Conservation (phyloP, 345 rosid genomes). For the Diplotaxis tenuifolia region DNA sequence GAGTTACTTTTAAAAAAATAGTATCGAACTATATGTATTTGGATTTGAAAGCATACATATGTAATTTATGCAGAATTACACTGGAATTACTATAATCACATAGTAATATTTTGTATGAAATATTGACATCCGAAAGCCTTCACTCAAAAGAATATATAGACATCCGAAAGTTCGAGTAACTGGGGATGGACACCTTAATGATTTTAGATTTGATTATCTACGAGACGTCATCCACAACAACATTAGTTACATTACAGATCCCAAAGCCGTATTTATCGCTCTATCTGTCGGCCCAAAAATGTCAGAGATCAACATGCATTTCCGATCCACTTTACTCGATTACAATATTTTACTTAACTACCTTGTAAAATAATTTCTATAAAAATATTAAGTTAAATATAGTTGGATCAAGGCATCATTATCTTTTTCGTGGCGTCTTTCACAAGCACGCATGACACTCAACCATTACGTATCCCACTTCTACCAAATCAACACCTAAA, state of each 20-base stretch:
- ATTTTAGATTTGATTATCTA: conserved; percentile 9
- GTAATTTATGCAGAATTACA: not conserved
- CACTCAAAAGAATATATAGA: no score
- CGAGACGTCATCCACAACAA: conserved; percentile 27
- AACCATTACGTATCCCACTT: conserved; percentile 13
- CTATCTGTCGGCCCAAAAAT: conserved; percentile 25
- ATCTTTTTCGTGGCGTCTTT: conserved; percentile 16
- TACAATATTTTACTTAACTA: conserved; percentile 19
- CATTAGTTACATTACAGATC: conserved; percentile 35
- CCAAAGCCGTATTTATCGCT: conserved; percentile 38
- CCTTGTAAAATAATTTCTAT: conserved; percentile 20
- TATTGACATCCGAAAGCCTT: not conserved
- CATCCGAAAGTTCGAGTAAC: conserved; percentile 19
- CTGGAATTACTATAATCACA: not conserved
- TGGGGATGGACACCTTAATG: conserved; percentile 22
- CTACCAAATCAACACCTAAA: conserved; percentile 27
- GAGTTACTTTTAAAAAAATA: no score
- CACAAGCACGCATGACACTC: conserved; percentile 17
- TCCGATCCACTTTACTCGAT: conserved; percentile 30
- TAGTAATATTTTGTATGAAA: not conserved
- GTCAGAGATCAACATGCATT: conserved; percentile 42
- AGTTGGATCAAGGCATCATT: conserved; percentile 38
- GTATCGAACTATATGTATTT: no score
- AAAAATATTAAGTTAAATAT: not conserved
- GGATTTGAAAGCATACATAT: no score